Evolutionary conservation across 768 basidiomycete genomes (phyloP).

Genomic region (Hericium erinaceus): DNA sequence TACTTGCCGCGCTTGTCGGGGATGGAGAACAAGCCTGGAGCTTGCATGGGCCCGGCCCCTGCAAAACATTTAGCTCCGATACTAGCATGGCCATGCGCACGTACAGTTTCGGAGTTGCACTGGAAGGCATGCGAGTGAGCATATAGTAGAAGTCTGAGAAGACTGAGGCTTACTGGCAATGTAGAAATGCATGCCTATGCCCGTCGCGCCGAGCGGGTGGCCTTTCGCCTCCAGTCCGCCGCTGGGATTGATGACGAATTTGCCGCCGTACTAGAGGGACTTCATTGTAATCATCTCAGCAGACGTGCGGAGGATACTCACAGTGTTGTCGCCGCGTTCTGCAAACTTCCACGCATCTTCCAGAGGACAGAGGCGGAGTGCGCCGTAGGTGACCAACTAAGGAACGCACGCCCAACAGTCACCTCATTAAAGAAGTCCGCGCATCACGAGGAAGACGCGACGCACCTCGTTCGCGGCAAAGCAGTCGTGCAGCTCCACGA

Average conservation of each 20-base stretch:
- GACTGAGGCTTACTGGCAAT: slow-evolving; percentile 49
- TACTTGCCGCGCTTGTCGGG: slow-evolving; percentile 65
- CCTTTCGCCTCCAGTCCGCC: slow-evolving; percentile 88
- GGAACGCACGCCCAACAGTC: not conserved
- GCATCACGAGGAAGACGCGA: not conserved
- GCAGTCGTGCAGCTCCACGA: slow-evolving; percentile 82
- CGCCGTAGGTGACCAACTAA: slow-evolving; percentile 75
- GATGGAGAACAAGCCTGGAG: slow-evolving; percentile 53
- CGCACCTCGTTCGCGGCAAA: slow-evolving; percentile 73
- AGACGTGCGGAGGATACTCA: slow-evolving; percentile 21
- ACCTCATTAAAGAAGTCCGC: not conserved
- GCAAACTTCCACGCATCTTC: slow-evolving; percentile 69
- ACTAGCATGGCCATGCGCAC: not conserved
- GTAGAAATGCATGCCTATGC: slow-evolving; percentile 82
- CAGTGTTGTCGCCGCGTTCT: slow-evolving; percentile 72
- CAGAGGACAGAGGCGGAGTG: slow-evolving; percentile 57
- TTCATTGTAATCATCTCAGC: not conserved
- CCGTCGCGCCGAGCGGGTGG: slow-evolving; percentile 77
- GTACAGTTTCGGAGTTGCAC: slow-evolving; percentile 71
- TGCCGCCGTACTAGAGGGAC: slow-evolving; percentile 59
- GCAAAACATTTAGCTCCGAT: not conserved
- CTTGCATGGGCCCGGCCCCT: slow-evolving; percentile 87
- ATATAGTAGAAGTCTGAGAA: not conserved
- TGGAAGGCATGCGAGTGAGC: slow-evolving; percentile 15
- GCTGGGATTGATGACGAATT: slow-evolving; percentile 77